Conservation (phyloP, 306 rosid species). For the Fragaria ananassa region DNA sequence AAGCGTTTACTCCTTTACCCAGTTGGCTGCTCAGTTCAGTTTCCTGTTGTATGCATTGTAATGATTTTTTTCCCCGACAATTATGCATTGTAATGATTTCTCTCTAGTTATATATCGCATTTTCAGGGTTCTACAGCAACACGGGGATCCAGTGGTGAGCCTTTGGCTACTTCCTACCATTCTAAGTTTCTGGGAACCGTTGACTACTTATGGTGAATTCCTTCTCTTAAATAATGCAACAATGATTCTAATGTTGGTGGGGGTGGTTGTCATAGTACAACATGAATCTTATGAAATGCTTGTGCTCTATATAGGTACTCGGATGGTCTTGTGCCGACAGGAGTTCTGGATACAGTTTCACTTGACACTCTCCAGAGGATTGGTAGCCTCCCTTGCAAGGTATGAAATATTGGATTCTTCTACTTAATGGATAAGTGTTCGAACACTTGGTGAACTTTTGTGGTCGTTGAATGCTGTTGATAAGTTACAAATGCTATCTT, state of each 20-base stretch:
- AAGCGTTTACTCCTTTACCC: constrained; percentile 20
- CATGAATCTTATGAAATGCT: constrained; percentile 16
- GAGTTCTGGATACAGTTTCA: constrained; percentile 74
- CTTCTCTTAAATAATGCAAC: constrained; percentile 3
- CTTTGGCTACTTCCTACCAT: constrained; percentile 83
- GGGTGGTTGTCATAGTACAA: constrained; percentile 5
- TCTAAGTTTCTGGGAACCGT: constrained; percentile 89
- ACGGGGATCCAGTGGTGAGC: constrained; percentile 68
- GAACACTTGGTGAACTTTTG: neutral
- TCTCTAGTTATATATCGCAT: constrained; percentile 2
- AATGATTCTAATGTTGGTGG: constrained; percentile 13
- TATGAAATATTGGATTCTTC: constrained; percentile 24
- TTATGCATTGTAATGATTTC: neutral
- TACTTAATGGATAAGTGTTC: neutral
- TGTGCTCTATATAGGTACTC: constrained; percentile 55
- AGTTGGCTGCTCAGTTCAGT: neutral
- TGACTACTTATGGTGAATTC: constrained; percentile 81
- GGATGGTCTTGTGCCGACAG: constrained; percentile 56
- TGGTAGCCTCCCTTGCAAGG: constrained; percentile 92
- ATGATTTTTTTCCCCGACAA: neutral
- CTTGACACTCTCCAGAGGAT: constrained; percentile 51
- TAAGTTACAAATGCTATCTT: neutral
- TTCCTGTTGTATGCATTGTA: neutral
- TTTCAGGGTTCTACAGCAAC: constrained; percentile 63
- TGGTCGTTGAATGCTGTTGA: neutral